Percentiles rank a stretch among this genome's conserved stretches.
Evolutionary conservation across 192 early-diverging fungal genomes (phyloP).

Genomic region (Coemansia asiatica): DNA sequence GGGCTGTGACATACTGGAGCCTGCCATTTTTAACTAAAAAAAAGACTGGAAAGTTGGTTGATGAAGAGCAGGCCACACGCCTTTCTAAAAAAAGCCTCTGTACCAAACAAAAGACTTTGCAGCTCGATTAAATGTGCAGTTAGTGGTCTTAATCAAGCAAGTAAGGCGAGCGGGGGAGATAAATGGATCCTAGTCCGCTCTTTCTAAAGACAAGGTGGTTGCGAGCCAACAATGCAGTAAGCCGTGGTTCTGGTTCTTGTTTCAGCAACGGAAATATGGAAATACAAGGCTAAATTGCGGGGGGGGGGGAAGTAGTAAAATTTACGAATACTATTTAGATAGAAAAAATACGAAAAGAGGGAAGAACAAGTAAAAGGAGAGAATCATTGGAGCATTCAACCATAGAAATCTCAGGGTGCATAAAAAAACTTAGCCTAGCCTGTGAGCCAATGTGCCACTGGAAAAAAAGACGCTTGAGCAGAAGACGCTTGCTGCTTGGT

Average conservation of each 20-base stretch:
- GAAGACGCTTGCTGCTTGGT: not conserved
- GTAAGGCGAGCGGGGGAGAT: no score
- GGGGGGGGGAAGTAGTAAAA: not conserved
- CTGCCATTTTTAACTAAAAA: conserved; percentile 18
- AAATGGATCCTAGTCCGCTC: not conserved
- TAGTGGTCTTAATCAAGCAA: not conserved
- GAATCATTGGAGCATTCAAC: not conserved
- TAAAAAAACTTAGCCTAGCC: not conserved
- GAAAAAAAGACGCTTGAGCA: not conserved
- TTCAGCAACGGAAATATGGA: not conserved
- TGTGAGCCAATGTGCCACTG: not conserved
- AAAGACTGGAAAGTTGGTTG: not conserved
- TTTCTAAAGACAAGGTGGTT: not conserved
- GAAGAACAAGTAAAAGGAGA: not conserved
- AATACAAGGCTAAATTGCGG: not conserved
- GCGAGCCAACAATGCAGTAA: not conserved
- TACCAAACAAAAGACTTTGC: not conserved
- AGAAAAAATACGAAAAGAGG: not conserved
- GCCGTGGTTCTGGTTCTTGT: not conserved
- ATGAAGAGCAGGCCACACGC: conserved; percentile 1
- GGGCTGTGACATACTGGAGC: conserved; percentile 13
- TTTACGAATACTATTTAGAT: not conserved
- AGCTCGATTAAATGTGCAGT: not conserved
- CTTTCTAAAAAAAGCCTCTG: not conserved
- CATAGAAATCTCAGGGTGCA: conserved; percentile 1